These are phyloP conservation scores for Platanus orientalis DNA, from an alignment of 164 flowering plant species.

Conservation along the genomic window DNA sequence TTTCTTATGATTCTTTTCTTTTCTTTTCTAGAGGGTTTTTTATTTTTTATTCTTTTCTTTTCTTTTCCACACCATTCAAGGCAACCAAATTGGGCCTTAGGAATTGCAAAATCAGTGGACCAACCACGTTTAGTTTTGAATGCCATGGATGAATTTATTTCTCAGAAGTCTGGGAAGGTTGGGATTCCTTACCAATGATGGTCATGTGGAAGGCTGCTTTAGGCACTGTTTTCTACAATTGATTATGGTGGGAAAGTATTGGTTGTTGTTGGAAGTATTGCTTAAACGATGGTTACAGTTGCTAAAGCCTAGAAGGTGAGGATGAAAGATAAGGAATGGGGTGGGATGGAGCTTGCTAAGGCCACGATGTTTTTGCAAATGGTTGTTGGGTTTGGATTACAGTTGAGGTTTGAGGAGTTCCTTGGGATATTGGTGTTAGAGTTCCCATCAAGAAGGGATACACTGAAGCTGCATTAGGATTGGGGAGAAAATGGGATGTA, in stretches of 20 bases:
- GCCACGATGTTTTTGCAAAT: slow-evolving; percentile 55
- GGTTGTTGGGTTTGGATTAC: slow-evolving; percentile 42
- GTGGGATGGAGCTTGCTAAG: slow-evolving; percentile 41
- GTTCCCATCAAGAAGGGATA: slow-evolving; percentile 45
- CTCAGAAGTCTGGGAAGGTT: slow-evolving; percentile 18
- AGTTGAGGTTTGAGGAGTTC: slow-evolving; percentile 35
- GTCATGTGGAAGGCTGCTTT: slow-evolving; percentile 48
- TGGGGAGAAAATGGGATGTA: slow-evolving; percentile 50
- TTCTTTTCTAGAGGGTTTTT: too few species aligned
- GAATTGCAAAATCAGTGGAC: slow-evolving; percentile 41
- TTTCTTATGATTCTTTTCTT: too few species aligned
- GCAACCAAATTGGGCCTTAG: too few species aligned
- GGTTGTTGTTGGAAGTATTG: slow-evolving; percentile 26
- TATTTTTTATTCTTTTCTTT: too few species aligned
- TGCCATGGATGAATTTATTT: slow-evolving; percentile 39
- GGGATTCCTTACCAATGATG: slow-evolving; percentile 56
- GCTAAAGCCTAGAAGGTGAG: slow-evolving; percentile 37
- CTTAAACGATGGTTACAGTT: slow-evolving; percentile 29
- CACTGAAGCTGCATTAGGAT: slow-evolving; percentile 43
- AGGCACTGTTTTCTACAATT: slow-evolving; percentile 31
- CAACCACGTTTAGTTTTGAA: slow-evolving; percentile 37
- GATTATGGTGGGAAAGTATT: slow-evolving; percentile 17
- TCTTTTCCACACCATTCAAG: too few species aligned
- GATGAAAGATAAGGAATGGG: slow-evolving; percentile 25
- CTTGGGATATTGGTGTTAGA: slow-evolving; percentile 41